Conservation (phyloP, 2,329 filamentous ascomycete species). For the Tolypocladium paradoxum region DNA sequence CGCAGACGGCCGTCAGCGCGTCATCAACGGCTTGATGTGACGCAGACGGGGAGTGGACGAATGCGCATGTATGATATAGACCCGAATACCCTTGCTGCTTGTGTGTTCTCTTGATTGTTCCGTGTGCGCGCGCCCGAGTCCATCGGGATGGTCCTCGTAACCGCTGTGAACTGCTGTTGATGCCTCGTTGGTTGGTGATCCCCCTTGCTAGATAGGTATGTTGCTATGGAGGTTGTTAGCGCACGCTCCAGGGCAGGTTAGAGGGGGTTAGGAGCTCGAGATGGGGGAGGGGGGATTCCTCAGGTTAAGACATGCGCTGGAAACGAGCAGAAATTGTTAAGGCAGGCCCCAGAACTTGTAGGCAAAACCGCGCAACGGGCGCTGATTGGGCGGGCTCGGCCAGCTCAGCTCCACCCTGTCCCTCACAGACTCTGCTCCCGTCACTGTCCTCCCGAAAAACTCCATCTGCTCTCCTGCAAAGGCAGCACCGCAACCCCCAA, state of each 20-base stretch:
- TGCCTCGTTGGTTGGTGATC: background rate
- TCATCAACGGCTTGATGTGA: background rate
- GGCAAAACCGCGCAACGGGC: conserved; percentile 25
- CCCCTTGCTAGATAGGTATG: too few species aligned
- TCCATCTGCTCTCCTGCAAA: conserved; percentile 34
- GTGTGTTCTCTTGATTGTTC: background rate
- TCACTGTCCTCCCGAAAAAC: conserved; percentile 31
- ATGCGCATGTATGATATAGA: background rate
- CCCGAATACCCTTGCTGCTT: background rate
- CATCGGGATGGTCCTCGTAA: background rate
- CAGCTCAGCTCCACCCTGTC: conserved; percentile 26
- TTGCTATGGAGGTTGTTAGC: background rate
- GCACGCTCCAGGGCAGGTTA: background rate
- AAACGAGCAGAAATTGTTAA: conserved; percentile 23
- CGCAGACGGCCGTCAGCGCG: conserved; percentile 1
- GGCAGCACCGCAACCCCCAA: conserved; percentile 40
- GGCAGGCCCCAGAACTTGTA: conserved; percentile 25
- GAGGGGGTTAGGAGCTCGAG: background rate
- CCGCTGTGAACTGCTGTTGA: background rate
- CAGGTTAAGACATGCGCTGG: conserved; percentile 4
- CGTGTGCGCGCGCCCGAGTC: background rate
- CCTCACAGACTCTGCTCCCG: conserved; percentile 32
- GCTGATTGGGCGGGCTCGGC: conserved; percentile 21
- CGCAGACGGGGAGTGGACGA: background rate
- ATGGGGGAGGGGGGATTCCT: conserved; percentile 2